Percentiles rank a stretch among this genome's conserved stretches.
These are phyloP conservation scores for Cladosporium phlei DNA, from an alignment of 2,329 filamentous ascomycete species.

Conservation along the genomic window DNA sequence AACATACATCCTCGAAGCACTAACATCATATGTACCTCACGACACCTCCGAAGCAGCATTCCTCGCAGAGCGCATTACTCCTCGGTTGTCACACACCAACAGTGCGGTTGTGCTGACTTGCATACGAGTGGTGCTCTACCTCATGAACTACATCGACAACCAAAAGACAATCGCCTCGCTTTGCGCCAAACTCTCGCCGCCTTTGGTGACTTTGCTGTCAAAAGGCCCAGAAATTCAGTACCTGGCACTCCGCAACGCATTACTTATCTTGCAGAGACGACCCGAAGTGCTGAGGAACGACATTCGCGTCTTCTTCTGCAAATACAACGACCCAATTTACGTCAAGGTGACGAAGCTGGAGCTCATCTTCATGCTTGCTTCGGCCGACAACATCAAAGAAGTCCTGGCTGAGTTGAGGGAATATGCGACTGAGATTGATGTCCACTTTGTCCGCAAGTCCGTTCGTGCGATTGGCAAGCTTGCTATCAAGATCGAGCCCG, in stretches of 20 bases:
- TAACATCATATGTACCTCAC: constrained; percentile 96
- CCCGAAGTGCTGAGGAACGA: constrained; percentile 94
- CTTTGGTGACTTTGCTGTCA: constrained; percentile 86
- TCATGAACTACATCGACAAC: constrained; percentile 98
- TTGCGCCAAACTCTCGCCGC: constrained; percentile 89
- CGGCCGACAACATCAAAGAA: constrained; percentile 89
- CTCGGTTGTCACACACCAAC: constrained; percentile 94
- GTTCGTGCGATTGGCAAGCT: constrained; percentile 96
- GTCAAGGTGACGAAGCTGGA: constrained; percentile 99
- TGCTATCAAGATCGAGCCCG: constrained; percentile 97
- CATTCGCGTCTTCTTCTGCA: constrained; percentile 98
- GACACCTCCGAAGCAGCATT: constrained; percentile 82
- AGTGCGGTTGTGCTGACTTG: constrained; percentile 94
- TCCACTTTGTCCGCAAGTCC: constrained; percentile 96
- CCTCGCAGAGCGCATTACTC: constrained; percentile 86
- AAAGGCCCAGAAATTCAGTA: constrained; percentile 99
- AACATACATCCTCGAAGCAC: constrained; percentile 93
- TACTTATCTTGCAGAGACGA: constrained; percentile 85
- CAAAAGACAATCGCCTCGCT: constrained; percentile 81
- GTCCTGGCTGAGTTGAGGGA: constrained; percentile 91
- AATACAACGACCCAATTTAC: constrained; percentile 99
- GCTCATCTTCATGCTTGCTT: constrained; percentile 97
- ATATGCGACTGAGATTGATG: constrained; percentile 95
- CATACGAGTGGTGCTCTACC: constrained; percentile 90
- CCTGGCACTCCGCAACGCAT: constrained; percentile 83